phyloP scores from a whole-genome alignment of 1,284 basidiomycete genomes.

The Ustilago shanxiensis region DNA sequence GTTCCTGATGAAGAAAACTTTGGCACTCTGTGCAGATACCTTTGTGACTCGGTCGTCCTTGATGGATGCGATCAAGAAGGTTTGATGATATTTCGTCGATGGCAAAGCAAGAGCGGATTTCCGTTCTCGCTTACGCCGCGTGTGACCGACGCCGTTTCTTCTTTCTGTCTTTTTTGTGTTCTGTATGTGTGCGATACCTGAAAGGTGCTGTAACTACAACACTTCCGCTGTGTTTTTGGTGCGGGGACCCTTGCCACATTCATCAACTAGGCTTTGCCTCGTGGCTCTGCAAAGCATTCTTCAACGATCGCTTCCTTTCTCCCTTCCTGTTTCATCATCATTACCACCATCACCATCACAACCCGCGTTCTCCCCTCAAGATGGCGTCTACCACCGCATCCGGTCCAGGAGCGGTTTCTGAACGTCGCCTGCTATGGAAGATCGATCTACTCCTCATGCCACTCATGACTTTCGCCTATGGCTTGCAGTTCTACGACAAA shows the following conservation, averaged over 20 bases:
- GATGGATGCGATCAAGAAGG: no score
- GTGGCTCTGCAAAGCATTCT: not conserved
- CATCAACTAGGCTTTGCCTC: not conserved
- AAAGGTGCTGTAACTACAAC: no score
- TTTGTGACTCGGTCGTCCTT: not conserved
- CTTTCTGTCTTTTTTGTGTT: no score
- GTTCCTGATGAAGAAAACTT: not conserved
- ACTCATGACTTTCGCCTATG: slow-evolving; percentile 72
- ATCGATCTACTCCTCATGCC: slow-evolving; percentile 70
- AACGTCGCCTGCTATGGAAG: slow-evolving; percentile 49
- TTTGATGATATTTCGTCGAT: no score
- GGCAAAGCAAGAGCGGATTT: not conserved
- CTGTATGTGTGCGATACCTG: not conserved
- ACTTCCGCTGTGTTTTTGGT: not conserved
- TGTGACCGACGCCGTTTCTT: not conserved
- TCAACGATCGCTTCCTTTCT: not conserved
- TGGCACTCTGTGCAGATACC: no score
- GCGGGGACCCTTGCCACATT: no score
- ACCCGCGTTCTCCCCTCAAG: not conserved
- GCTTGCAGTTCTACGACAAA: slow-evolving; percentile 73
- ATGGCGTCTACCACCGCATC: slow-evolving; percentile 8
- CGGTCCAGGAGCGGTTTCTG: slow-evolving; percentile 20
- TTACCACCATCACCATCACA: not conserved
- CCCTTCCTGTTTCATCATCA: not conserved
- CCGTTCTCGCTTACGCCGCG: slow-evolving; percentile 3